Base-by-base conservation (phyloP, 202 grass and related monocot species). In the Zizania palustris region DNA sequence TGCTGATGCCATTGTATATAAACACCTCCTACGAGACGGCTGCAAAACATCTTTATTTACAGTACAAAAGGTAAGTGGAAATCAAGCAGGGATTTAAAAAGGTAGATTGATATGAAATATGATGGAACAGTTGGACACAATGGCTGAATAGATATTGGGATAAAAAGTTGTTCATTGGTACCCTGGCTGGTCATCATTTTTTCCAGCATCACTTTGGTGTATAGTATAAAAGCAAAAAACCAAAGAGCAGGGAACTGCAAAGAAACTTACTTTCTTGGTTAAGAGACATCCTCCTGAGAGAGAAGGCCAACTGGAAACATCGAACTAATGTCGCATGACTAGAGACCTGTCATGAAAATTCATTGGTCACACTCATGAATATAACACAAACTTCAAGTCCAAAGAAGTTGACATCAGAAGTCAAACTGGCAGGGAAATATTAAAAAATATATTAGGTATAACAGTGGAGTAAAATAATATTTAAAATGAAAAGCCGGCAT, bases 231-330 rank as follows among this genome's bases (percentile, higher is more conserved):
- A 44, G 20, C 19, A 58, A 80, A 53, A 41, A 12, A 58, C 60
- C 9, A 39, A 28, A 64, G 60, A 11, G 35, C 4, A 39, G 20
- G 16, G 5, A 58, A 78, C 49, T 42, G 48, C 78, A 1, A 14
- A 84, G 62, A 65, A 90, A 90, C 89, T 93, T 87, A 99, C 96
- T 90, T 65, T 95, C 85, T 65, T 82, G 70, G 67, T 71, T 69
- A 74, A 99, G 78, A 62, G 92, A 86, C 11, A 85, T 78, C 40
- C 50, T 87, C 81, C 87, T 99, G 38, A 99, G 77, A 85, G 89
- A 99, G 51, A 99, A 91, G 11, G 85, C 96, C 68, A 99, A 84
- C 85, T 99, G 96, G 67, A 93, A 99, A 88, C 92, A 95, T 44
- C 71, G 87, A 85, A 90, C 83, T 77, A 92, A 69, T 73, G 82